Evolutionary conservation across 345 rosid species (phyloP).

Genomic region (Turnera subulata): DNA sequence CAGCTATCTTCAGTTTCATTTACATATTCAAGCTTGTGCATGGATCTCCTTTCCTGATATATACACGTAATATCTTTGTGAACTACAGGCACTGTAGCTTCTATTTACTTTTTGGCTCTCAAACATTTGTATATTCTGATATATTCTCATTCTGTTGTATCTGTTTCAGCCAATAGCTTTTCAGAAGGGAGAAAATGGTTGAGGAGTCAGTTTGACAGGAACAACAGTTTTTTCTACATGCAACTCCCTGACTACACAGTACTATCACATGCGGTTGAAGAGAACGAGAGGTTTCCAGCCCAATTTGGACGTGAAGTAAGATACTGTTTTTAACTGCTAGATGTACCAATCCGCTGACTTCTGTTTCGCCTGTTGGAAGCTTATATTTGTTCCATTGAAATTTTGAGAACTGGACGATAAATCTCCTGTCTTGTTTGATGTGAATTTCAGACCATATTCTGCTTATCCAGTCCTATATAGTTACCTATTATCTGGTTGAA

Average conservation of each 20-base stretch:
- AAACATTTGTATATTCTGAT: neutral
- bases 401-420: neutral
- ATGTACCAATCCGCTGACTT: neutral
- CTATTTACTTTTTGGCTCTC: neutral
- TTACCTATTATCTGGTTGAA: neutral
- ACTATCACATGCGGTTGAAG: constrained; percentile 57
- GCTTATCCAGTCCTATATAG: neutral
- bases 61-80: neutral
- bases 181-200: constrained; percentile 68
- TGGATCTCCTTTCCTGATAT: neutral
- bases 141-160: constrained; percentile 9
- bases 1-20: neutral
- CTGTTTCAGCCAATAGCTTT: constrained; percentile 39
- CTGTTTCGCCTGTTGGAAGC: neutral
- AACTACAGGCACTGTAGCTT: neutral
- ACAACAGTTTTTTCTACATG: constrained; percentile 65
- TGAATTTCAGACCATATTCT: neutral
- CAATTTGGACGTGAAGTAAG: constrained; percentile 94
- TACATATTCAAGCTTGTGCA: neutral
- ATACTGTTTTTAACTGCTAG: neutral
- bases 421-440: neutral
- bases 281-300: constrained; percentile 72
- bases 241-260: constrained; percentile 71
- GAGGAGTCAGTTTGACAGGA: constrained; percentile 53
- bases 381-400: neutral